phyloP scores from a whole-genome alignment of 306 rosid genomes.

The Fagus sylvatica region DNA sequence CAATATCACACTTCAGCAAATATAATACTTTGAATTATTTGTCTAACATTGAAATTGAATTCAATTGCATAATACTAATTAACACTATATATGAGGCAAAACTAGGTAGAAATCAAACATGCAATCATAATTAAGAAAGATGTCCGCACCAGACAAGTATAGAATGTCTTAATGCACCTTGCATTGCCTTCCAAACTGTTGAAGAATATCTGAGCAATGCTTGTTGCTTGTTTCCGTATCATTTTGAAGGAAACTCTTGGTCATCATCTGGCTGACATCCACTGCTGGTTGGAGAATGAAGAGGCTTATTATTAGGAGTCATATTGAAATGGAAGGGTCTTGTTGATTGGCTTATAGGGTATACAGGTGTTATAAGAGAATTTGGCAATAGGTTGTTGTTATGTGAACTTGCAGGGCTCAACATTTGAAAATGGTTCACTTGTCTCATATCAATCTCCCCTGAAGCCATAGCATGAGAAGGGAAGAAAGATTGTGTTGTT shows the following conservation, averaged over 20 bases:
- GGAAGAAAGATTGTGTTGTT: slow-evolving; percentile 40
- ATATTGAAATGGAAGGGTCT: slow-evolving; percentile 50
- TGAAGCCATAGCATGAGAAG: slow-evolving; percentile 21
- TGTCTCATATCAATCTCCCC: slow-evolving; percentile 55
- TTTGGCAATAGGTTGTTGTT: slow-evolving; percentile 13
- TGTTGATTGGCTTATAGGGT: slow-evolving; percentile 41
- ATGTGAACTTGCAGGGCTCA: slow-evolving; percentile 25
- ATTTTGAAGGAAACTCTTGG: slow-evolving; percentile 44
- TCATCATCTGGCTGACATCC: slow-evolving; percentile 43
- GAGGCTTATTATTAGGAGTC: slow-evolving; percentile 48
- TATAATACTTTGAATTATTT: not conserved
- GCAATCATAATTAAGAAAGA: not conserved
- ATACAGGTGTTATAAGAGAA: slow-evolving; percentile 27
- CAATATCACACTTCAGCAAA: not conserved
- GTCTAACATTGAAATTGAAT: not conserved
- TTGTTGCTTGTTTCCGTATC: slow-evolving; percentile 20
- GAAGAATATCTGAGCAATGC: slow-evolving; percentile 9
- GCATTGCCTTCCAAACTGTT: not conserved
- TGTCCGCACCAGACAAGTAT: slow-evolving; percentile 21
- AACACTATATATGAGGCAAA: not conserved
- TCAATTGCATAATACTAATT: not conserved
- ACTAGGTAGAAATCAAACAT: slow-evolving; percentile 1
- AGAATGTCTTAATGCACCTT: slow-evolving; percentile 11
- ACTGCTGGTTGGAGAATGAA: slow-evolving; percentile 27
- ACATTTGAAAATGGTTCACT: slow-evolving; percentile 52